Evolutionary conservation across 2,329 filamentous ascomycete genomes (phyloP), one percentile per base, ranked within the genome.

Genomic region (Knoxdaviesia capensis): DNA sequence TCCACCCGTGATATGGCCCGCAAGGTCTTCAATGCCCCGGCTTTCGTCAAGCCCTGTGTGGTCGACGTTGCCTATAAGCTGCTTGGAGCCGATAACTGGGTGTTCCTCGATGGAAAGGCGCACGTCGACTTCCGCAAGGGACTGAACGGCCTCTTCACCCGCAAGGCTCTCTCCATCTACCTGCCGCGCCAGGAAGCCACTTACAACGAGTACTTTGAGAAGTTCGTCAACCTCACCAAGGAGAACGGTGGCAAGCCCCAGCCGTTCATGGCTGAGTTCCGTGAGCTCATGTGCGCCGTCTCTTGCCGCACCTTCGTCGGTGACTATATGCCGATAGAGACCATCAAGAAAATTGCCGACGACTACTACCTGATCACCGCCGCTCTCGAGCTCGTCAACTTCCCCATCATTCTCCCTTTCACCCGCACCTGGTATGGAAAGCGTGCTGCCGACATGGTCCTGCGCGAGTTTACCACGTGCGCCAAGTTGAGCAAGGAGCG

Each of bases 61-160:
- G 90, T 98, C 48, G 88, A 96, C 58, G 77, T 80, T 45, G 90
- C 90, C 20, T 78, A 85, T 62, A 96, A 96, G 66, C 80, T 98
- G 41, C 76, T 98, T 41, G 83, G 90, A 45, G 72, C 77, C 46
- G 80, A 81, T 53, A 94, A 94, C 66, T 98, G 87, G 85, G 90
- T 96, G 11, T 96, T 96, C 64, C 68, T 98, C 49, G 88, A 96
- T 56, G 90, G 90, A 54, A 92, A 87, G 63, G 76, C 77, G 35
- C 90, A 98, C 54, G 84, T 94, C 50, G 90, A 96, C 54, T 98
- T 90, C 64, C 87, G 90, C 58, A 96, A 94, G 66, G 90, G 90
- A 42, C 69, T 98, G 50, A 96, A 94, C 59, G 80, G 79, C 45
- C 73, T 96, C 31, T 98, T 98, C 66, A 96, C 88, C 38, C 83